Percentiles rank a stretch among this genome's conserved stretches.
Conservation (phyloP, 768 basidiomycete species). For the Rhodotorula kratochvilovae region DNA sequence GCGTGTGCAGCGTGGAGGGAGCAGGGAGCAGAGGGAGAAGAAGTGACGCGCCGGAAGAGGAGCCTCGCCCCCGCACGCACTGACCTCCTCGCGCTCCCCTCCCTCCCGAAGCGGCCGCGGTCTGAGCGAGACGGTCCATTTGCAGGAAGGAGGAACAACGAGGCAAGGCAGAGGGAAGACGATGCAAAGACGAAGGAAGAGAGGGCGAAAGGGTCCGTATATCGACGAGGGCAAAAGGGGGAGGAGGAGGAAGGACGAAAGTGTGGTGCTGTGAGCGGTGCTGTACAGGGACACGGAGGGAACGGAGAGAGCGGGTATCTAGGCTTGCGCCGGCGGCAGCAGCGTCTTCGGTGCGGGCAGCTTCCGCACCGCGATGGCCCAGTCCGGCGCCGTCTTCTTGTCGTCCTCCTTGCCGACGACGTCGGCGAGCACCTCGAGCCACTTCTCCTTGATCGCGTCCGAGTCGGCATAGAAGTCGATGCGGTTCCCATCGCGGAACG, state of each 20-base stretch:
- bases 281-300: not conserved
- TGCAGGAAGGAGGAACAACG: not conserved
- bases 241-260: not conserved
- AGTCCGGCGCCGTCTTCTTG: conserved; percentile 28
- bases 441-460: conserved; percentile 77
- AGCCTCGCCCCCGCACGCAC: not conserved
- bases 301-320: not conserved
- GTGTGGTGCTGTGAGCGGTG: not conserved
- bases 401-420: conserved; percentile 12
- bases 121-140: not conserved
- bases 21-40: no score
- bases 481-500: conserved; percentile 70
- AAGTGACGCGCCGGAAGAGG: no score
- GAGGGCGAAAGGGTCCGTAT: no score
- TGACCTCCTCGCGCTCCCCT: not conserved
- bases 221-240: not conserved
- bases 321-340: not conserved
- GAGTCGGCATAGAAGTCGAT: conserved; percentile 89
- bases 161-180: not conserved
- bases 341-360: conserved; percentile 11
- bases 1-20: no score
- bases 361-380: conserved; percentile 25
- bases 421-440: conserved; percentile 50
- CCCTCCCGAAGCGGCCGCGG: no score
- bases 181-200: not conserved